Evolutionary conservation across 331 rosid species (phyloP).

Genomic region (Rhamnella rubrinervis): DNA sequence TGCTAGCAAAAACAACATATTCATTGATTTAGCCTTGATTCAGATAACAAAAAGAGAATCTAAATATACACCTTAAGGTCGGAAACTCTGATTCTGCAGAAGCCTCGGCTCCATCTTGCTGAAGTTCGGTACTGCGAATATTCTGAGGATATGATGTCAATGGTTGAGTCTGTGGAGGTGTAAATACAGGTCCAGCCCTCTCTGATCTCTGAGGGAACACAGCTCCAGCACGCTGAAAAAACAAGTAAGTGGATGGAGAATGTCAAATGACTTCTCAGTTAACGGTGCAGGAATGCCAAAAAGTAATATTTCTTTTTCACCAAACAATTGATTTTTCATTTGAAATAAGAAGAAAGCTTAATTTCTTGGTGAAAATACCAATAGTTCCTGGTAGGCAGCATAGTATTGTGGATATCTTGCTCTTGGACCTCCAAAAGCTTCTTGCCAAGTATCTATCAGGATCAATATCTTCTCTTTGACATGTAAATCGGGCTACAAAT

Average conservation of each 20-base stretch:
- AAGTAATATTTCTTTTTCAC: background rate
- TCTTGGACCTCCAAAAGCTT: slow-evolving; percentile 95
- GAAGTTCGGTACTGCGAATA: slow-evolving; percentile 47
- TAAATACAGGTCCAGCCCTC: slow-evolving; percentile 77
- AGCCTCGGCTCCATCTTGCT: slow-evolving; percentile 59
- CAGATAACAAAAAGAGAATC: slow-evolving; percentile 23
- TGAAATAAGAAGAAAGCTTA: background rate
- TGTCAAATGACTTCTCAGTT: background rate
- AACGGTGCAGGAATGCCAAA: no score
- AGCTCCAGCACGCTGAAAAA: slow-evolving; percentile 88
- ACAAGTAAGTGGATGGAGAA: slow-evolving; percentile 12
- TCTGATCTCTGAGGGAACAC: slow-evolving; percentile 86
- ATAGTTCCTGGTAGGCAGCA: slow-evolving; percentile 88
- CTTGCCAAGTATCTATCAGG: slow-evolving; percentile 98
- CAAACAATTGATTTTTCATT: background rate
- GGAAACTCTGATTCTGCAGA: slow-evolving; percentile 82
- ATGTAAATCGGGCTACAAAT: slow-evolving; percentile 72
- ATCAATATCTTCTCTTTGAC: slow-evolving; percentile 90
- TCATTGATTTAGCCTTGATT: background rate
- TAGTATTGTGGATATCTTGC: slow-evolving; percentile 95
- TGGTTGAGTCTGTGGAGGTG: slow-evolving; percentile 90
- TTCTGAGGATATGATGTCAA: slow-evolving; percentile 76
- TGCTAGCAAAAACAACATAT: background rate
- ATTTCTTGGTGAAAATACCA: slow-evolving; percentile 50
- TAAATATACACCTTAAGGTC: slow-evolving; percentile 61